Conservation (phyloP, 768 basidiomycete genomes). For the Tulasnella sp. region DNA sequence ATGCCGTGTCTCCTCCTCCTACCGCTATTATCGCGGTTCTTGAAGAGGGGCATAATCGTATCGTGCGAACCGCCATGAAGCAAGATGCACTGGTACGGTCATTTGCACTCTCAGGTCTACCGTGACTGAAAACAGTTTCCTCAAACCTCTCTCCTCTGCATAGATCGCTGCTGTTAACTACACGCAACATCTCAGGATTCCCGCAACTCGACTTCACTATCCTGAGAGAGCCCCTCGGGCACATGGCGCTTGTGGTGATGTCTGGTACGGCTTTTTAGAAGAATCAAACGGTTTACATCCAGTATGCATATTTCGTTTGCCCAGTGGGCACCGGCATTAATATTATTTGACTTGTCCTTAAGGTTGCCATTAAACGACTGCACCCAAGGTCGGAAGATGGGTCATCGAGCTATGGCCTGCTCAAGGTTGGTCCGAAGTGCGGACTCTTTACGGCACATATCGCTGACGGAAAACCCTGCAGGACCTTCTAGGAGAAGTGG, state of each 20-base stretch:
- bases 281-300: not conserved
- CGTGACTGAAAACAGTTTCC: not conserved
- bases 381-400: not conserved
- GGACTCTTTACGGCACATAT: not conserved
- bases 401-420: not conserved
- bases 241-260: not conserved
- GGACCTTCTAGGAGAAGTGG: not conserved
- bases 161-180: not conserved
- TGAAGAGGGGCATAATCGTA: not conserved
- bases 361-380: not conserved
- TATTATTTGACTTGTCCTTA: not conserved
- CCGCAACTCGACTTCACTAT: not conserved
- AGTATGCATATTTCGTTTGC: not conserved
- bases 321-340: not conserved
- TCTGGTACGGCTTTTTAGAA: not conserved
- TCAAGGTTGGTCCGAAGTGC: not conserved
- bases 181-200: not conserved
- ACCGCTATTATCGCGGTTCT: not conserved
- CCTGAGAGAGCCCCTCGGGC: not conserved
- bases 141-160: too few species aligned
- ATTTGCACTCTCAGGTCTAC: not conserved
- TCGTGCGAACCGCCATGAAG: not conserved
- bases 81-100: not conserved
- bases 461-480: not conserved
- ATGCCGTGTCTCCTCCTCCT: not conserved